Conservation (phyloP, 2,329 filamentous ascomycete genomes). For the Blastomyces silverae region DNA sequence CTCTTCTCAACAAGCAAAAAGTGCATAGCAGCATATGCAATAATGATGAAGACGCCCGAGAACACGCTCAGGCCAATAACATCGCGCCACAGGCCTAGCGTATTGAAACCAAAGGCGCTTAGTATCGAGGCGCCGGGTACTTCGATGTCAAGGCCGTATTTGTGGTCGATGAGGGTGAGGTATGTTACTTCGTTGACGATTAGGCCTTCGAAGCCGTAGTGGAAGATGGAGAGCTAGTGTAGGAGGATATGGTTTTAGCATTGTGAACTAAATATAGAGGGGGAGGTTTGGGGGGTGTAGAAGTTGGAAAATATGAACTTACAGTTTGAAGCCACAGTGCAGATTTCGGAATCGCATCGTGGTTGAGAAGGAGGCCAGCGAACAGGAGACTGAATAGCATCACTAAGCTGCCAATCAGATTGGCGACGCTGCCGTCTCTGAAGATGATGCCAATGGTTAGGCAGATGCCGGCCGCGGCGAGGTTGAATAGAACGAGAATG, state of each 20-base stretch:
- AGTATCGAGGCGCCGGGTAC: slow-evolving; percentile 91
- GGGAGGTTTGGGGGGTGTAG: neutral
- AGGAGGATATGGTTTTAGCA: slow-evolving; percentile 19
- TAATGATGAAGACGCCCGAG: slow-evolving; percentile 70
- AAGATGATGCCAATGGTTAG: slow-evolving; percentile 95
- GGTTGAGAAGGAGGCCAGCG: slow-evolving; percentile 87
- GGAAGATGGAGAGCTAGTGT: slow-evolving; percentile 78
- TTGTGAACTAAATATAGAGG: slow-evolving; percentile 21
- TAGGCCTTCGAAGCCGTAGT: slow-evolving; percentile 91
- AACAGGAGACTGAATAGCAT: slow-evolving; percentile 98
- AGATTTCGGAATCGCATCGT: slow-evolving; percentile 79
- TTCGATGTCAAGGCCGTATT: slow-evolving; percentile 93
- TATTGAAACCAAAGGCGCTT: slow-evolving; percentile 91
- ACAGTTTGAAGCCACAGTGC: slow-evolving; percentile 83
- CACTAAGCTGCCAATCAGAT: slow-evolving; percentile 84
- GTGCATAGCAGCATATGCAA: slow-evolving; percentile 92
- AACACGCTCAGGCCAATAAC: slow-evolving; percentile 75
- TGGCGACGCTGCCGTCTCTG: slow-evolving; percentile 84
- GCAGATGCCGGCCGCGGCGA: slow-evolving; percentile 87
- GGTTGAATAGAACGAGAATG: slow-evolving; percentile 89
- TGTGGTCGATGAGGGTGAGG: slow-evolving; percentile 81
- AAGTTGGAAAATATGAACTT: slow-evolving; percentile 36
- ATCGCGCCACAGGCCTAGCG: slow-evolving; percentile 76
- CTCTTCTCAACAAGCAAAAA: slow-evolving; percentile 83
- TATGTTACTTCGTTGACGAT: slow-evolving; percentile 96